These are phyloP conservation scores for Pseudonitzschia delicatissima DNA, from an alignment of 108 stramenopile species.

Conservation along the genomic window DNA sequence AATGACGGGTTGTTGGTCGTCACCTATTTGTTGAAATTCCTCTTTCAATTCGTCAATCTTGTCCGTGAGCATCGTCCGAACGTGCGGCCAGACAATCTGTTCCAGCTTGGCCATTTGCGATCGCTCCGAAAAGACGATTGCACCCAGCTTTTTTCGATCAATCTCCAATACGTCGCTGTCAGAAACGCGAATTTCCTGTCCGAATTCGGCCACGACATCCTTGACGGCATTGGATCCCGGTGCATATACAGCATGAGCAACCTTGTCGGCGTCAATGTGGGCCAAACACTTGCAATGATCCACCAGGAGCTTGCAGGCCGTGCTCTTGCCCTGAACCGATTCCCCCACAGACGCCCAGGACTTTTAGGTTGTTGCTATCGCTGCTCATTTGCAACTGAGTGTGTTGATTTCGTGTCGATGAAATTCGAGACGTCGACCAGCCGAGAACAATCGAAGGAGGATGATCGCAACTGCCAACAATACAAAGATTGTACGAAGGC, in stretches of 20 bases:
- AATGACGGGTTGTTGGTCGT: conserved; percentile 32
- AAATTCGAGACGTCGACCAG: too few species aligned
- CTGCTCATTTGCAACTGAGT: too few species aligned
- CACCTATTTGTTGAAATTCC: conserved; percentile 12
- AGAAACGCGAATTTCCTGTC: conserved; percentile 39
- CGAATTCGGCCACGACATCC: conserved; percentile 62
- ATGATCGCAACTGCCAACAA: too few species aligned
- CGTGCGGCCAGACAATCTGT: conserved; percentile 80
- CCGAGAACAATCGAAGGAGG: too few species aligned
- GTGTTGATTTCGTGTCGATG: too few species aligned
- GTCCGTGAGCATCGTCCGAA: conserved; percentile 46
- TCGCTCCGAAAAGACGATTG: conserved; percentile 72
- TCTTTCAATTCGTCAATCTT: conserved; percentile 40
- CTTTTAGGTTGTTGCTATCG: conserved; percentile 15
- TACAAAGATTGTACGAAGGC: too few species aligned
- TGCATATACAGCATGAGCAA: conserved; percentile 72
- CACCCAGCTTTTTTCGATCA: conserved; percentile 66
- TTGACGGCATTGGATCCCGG: conserved; percentile 55
- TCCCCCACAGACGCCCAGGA: conserved; percentile 76
- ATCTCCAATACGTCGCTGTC: conserved; percentile 19
- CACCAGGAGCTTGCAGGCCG: conserved; percentile 65
- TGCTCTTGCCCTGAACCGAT: conserved; percentile 81
- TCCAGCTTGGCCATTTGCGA: conserved; percentile 67
- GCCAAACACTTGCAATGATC: conserved; percentile 48
- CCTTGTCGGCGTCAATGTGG: conserved; percentile 70